phyloP scores from a whole-genome alignment of 73 alveolate genomes.

The Uronychia binucleata region DNA sequence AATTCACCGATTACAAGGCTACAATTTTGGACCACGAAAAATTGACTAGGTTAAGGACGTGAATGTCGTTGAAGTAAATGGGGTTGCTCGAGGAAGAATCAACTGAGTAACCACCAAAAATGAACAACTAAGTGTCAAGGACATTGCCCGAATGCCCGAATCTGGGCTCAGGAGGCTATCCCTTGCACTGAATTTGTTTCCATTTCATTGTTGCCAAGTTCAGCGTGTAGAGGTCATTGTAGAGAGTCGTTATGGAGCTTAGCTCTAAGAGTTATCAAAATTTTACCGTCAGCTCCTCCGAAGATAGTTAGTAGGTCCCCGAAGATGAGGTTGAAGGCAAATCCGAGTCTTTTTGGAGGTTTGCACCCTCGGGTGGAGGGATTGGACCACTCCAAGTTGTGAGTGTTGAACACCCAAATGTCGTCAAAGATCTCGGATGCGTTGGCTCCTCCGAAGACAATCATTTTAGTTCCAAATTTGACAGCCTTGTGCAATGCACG shows the following conservation, averaged over 20 bases:
- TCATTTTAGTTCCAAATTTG: conserved; percentile 45
- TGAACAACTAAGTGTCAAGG: conserved; percentile 42
- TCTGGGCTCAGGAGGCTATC: conserved; percentile 46
- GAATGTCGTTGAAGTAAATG: conserved; percentile 16
- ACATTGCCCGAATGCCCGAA: conserved; percentile 51
- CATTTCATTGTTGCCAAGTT: conserved; percentile 56
- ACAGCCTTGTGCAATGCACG: conserved; percentile 61
- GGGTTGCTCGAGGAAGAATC: background rate
- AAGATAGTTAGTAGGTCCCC: conserved; percentile 1
- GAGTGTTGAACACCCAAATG: conserved; percentile 52
- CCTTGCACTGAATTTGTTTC: conserved; percentile 39
- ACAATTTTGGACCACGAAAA: conserved; percentile 7
- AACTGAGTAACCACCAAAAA: conserved; percentile 46
- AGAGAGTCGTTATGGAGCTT: background rate
- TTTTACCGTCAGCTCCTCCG: conserved; percentile 19
- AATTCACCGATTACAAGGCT: background rate
- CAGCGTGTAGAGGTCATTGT: conserved; percentile 55
- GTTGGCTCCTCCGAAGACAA: conserved; percentile 59
- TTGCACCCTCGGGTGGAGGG: conserved; percentile 46
- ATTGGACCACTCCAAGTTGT: conserved; percentile 36
- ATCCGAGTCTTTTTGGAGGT: conserved; percentile 49
- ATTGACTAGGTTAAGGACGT: conserved; percentile 12
- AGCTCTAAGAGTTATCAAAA: background rate
- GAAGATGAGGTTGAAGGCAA: conserved; percentile 2
- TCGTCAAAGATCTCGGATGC: conserved; percentile 46